Conservation (phyloP, 257 asterid genomes). For the Penstemon eatonii region DNA sequence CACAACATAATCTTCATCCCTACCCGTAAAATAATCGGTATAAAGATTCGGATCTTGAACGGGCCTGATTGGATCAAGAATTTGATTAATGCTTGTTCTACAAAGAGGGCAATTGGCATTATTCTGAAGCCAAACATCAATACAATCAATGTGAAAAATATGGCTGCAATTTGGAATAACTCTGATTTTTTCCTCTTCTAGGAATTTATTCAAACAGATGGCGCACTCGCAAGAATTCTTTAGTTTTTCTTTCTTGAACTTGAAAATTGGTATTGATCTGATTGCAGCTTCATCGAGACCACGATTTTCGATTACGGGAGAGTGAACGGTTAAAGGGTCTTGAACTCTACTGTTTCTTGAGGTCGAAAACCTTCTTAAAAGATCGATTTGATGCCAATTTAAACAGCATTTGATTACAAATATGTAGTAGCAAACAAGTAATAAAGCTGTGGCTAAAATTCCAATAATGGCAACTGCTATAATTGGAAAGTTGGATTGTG, state of each 20-base stretch:
- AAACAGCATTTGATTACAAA: slow-evolving; percentile 90
- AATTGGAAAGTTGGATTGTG: slow-evolving; percentile 70
- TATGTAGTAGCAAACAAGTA: slow-evolving; percentile 83
- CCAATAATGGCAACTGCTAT: slow-evolving; percentile 86
- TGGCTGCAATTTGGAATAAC: slow-evolving; percentile 71
- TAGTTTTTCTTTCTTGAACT: slow-evolving; percentile 36
- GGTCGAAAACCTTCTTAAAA: slow-evolving; percentile 54
- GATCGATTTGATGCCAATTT: slow-evolving; percentile 78
- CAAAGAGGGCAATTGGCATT: slow-evolving; percentile 92
- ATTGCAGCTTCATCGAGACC: slow-evolving; percentile 72
- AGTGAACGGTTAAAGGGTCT: slow-evolving; percentile 34
- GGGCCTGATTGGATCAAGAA: slow-evolving; percentile 36
- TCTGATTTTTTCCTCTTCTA: slow-evolving; percentile 62
- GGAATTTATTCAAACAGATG: slow-evolving; percentile 76
- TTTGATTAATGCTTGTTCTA: slow-evolving; percentile 50
- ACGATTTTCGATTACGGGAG: slow-evolving; percentile 46
- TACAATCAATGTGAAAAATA: slow-evolving; percentile 79
- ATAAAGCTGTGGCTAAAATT: slow-evolving; percentile 72
- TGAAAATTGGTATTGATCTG: slow-evolving; percentile 64
- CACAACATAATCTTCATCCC: slow-evolving; percentile 74
- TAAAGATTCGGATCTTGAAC: slow-evolving; percentile 34
- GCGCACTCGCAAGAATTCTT: slow-evolving; percentile 34
- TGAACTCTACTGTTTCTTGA: slow-evolving; percentile 43
- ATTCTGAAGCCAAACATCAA: slow-evolving; percentile 90
- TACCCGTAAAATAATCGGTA: slow-evolving; percentile 27